Conservation (phyloP, 2,329 filamentous ascomycete genomes). For the Xylariaceae sp. region DNA sequence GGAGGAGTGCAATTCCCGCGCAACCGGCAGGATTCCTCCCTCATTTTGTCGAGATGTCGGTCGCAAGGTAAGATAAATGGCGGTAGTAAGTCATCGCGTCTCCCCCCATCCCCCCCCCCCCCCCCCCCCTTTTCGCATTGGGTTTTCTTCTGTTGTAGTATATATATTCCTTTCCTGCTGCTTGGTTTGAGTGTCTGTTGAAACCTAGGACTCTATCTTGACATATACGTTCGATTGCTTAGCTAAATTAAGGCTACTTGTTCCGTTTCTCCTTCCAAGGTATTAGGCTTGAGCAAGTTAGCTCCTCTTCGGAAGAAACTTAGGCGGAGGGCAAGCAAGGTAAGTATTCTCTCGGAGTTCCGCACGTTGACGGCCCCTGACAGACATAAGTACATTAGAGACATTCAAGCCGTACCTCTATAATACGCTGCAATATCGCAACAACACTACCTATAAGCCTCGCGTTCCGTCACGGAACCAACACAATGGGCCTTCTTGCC, state of each 20-base stretch:
- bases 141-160: too few relatives aligned
- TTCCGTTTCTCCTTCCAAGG: not conserved
- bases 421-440: not conserved
- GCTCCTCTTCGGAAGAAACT: not conserved
- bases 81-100: not conserved
- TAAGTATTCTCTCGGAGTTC: not conserved
- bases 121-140: too few relatives aligned
- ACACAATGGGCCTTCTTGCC: not conserved
- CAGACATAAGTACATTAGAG: not conserved
- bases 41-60: not conserved
- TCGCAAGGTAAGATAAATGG: not conserved
- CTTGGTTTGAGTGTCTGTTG: not conserved
- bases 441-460: slow-evolving; percentile 1
- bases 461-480: not conserved
- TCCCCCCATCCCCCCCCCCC: too few relatives aligned
- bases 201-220: not conserved
- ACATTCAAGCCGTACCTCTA: not conserved
- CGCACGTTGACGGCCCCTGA: not conserved
- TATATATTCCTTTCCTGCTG: not conserved
- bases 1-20: not conserved
- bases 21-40: not conserved
- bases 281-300: not conserved
- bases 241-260: not conserved
- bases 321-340: not conserved
- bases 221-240: not conserved